Conservation (phyloP, 139 green algal genomes). For the Prasinococcaceae sp. region DNA sequence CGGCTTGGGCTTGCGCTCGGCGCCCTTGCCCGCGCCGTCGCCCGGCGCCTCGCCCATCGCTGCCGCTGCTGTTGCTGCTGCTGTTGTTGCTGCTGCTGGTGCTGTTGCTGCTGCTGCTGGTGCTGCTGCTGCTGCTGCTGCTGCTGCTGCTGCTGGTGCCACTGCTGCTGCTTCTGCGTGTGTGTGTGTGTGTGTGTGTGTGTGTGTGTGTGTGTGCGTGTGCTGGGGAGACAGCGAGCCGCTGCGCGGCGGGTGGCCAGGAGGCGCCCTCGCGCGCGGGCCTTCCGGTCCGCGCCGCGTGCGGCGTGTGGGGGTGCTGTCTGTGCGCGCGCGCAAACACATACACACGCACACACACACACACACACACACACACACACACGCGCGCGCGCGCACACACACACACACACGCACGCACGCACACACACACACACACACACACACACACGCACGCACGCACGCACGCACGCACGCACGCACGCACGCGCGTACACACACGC, state of each 20-base stretch:
- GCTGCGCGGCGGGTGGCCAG: background rate
- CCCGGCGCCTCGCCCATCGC: too few species aligned
- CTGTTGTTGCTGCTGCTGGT: slow-evolving; percentile 1
- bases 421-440: too few species aligned
- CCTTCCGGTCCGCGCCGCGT: background rate
- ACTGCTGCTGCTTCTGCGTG: background rate
- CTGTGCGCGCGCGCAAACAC: background rate
- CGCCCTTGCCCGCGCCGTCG: too few species aligned
- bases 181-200: background rate
- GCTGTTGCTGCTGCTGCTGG: background rate
- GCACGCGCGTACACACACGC: too few species aligned
- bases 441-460: too few species aligned
- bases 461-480: too few species aligned
- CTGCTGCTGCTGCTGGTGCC: slow-evolving; percentile 7
- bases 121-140: background rate
- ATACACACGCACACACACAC: too few species aligned
- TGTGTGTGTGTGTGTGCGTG: background rate
- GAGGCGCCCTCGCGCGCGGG: background rate
- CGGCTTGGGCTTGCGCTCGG: too few species aligned
- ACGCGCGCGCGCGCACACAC: too few species aligned
- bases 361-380: too few species aligned
- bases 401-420: too few species aligned
- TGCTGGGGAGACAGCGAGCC: background rate
- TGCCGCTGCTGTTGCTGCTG: slow-evolving; percentile 4
- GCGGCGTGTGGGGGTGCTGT: background rate